phyloP scores from a whole-genome alignment of 129 eudicot species.

The Silybum marianum region DNA sequence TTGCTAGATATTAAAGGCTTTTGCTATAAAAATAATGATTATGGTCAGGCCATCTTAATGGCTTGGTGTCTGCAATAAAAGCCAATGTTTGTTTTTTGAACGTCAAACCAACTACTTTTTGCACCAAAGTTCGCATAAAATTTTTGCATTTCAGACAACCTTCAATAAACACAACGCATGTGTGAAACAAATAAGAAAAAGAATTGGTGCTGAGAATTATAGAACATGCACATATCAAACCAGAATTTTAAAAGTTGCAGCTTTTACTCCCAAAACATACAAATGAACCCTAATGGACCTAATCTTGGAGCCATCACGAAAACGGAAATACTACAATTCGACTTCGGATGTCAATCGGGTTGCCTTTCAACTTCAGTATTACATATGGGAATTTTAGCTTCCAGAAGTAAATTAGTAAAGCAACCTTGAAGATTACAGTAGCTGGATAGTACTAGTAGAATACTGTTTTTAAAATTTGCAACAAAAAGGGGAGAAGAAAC shows the following conservation, averaged over 20 bases:
- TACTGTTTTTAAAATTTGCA: not conserved
- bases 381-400: not conserved
- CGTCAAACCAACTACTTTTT: not conserved
- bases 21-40: too few relatives aligned
- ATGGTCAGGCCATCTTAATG: too few relatives aligned
- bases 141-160: not conserved
- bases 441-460: not conserved
- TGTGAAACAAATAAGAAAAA: not conserved
- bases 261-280: not conserved
- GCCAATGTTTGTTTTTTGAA: not conserved
- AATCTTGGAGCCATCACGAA: not conserved
- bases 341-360: not conserved
- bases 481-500: not conserved
- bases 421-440: not conserved
- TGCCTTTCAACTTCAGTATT: not conserved
- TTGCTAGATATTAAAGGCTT: too few relatives aligned
- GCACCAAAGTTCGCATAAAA: not conserved
- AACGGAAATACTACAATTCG: not conserved
- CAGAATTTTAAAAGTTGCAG: not conserved
- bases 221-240: not conserved
- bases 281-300: not conserved
- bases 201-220: not conserved
- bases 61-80: too few relatives aligned
- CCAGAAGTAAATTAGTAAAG: not conserved
- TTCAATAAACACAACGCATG: not conserved